These are phyloP conservation scores for Aspergillus sp. DNA, from an alignment of 2,329 filamentous ascomycete genomes.

Conservation along the genomic window DNA sequence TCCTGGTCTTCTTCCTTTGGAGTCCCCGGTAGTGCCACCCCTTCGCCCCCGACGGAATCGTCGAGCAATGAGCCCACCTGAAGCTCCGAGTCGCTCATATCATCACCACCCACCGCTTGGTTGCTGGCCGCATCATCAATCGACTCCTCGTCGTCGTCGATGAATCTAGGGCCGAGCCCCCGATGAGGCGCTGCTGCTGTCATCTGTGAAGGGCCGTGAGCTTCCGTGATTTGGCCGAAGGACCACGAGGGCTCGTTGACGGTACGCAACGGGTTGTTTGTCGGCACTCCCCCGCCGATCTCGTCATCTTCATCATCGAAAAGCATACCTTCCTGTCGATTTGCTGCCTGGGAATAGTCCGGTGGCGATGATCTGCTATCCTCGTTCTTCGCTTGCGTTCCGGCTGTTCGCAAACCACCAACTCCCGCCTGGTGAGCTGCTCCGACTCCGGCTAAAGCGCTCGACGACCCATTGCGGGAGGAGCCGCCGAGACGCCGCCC, in stretches of 20 bases:
- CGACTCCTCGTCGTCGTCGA: constrained; percentile 23
- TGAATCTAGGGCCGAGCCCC: constrained; percentile 19
- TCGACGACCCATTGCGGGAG: constrained; percentile 86
- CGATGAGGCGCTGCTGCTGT: constrained; percentile 11
- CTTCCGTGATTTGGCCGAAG: constrained; percentile 24
- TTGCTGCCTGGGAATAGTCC: constrained; percentile 19
- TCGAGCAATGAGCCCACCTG: constrained; percentile 22
- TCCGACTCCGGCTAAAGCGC: constrained; percentile 71
- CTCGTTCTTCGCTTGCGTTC: constrained; percentile 28
- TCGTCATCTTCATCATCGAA: constrained; percentile 22
- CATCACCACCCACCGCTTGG: constrained; percentile 31
- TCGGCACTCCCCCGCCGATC: constrained; percentile 14
- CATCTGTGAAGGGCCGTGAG: constrained; percentile 24
- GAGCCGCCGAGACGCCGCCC: constrained; percentile 77
- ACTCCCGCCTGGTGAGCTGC: constrained; percentile 60
- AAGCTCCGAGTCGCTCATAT: constrained; percentile 27
- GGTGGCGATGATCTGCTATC: constrained; percentile 23
- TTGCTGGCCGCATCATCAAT: constrained; percentile 31
- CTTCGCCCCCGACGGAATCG: constrained; percentile 15
- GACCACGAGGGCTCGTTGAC: constrained; percentile 29
- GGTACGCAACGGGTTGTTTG: constrained; percentile 18
- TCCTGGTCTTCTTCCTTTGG: constrained; percentile 18
- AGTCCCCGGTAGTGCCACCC: constrained; percentile 12
- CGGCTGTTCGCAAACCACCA: constrained; percentile 47
- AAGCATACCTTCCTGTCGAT: constrained; percentile 26